phyloP scores from a whole-genome alignment of 2,329 filamentous ascomycete genomes.

The Fusarium sacchari region DNA sequence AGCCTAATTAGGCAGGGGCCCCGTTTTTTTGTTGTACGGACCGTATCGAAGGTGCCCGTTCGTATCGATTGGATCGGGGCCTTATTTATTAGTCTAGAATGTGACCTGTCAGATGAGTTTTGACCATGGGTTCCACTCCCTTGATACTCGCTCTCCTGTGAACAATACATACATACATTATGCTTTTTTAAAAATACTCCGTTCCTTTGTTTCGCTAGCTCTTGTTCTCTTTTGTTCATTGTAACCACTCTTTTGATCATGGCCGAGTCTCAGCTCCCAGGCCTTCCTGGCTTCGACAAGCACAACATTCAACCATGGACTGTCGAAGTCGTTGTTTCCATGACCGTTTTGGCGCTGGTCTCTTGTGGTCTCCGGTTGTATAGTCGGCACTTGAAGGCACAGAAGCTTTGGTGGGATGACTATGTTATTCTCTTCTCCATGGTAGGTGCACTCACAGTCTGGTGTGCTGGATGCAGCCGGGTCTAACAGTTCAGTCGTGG shows the following conservation, averaged over 20 bases:
- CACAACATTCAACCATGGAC: slow-evolving; percentile 56
- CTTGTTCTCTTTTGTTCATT: background rate
- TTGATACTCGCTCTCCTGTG: background rate
- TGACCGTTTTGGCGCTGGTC: slow-evolving; percentile 54
- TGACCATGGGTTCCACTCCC: background rate
- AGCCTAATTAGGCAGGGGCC: too few relatives aligned
- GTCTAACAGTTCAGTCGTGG: slow-evolving; percentile 47
- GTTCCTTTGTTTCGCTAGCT: background rate
- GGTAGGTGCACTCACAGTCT: slow-evolving; percentile 42
- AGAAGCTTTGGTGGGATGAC: slow-evolving; percentile 62
- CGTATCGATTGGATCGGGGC: too few relatives aligned
- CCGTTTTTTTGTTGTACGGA: too few relatives aligned
- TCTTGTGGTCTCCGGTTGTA: slow-evolving; percentile 54
- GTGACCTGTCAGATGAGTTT: background rate
- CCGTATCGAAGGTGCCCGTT: too few relatives aligned
- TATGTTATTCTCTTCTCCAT: slow-evolving; percentile 60
- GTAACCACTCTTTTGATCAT: background rate
- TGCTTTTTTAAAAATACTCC: background rate
- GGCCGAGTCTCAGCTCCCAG: slow-evolving; percentile 35
- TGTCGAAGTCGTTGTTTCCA: slow-evolving; percentile 51
- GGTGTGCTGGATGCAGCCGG: background rate
- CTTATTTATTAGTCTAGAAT: too few relatives aligned
- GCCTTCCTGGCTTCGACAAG: slow-evolving; percentile 34
- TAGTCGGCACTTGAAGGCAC: slow-evolving; percentile 54
- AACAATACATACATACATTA: slow-evolving; percentile 10